Evolutionary conservation across 352 stramenopile species (phyloP), one percentile per base, ranked within the genome.

Genomic region (Saprolegnia parasitica): DNA sequence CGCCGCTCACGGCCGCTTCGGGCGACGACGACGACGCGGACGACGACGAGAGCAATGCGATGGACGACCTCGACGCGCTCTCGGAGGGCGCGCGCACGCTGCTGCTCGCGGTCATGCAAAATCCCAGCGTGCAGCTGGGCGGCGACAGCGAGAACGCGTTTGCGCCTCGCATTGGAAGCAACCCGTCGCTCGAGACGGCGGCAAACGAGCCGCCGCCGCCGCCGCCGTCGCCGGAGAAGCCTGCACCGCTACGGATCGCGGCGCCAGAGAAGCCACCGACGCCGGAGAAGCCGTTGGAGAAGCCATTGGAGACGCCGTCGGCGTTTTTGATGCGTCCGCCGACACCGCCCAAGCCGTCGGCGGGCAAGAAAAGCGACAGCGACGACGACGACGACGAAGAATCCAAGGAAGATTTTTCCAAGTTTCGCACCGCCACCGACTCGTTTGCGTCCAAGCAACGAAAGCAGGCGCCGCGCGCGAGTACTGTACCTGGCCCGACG

Each of bases 21-120:
- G 16, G 45, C 18, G 16, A 40, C n/a, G 68, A 68, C 47, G 68
- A 76, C 54, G 74, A 84, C 9, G 64, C 80, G 37, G 71, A 90
- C 45, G 84, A 87, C 64, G 78, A 82, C 29, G 87, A 96, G 65
- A 90, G 88, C 35, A 87, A 81, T 15, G 80, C 79, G 6, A 90
- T 96, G 73, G 86, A 96, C 60, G 87, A 96, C 70, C 75, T 96
- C 52, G 86, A 96, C 73, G 87, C 87, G 20, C 71, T 96, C 4
- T 96, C 87, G 3, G 87, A 96, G 65, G 87, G 87, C 37, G 87
- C 87, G 11, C 84, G 86, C 23, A 96, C 87, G 47, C 73, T 96
- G 49, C 55, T 96, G 46, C 74, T 96, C 58, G 87, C 87, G 37
- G 86, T 96, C 5, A 96, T 96, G 87, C 86, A 94, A 63, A 96